Percentiles rank a stretch among this genome's conserved stretches.
phyloP scores from a whole-genome alignment of 179 eudicot species.

The Amaranthus tricolor region DNA sequence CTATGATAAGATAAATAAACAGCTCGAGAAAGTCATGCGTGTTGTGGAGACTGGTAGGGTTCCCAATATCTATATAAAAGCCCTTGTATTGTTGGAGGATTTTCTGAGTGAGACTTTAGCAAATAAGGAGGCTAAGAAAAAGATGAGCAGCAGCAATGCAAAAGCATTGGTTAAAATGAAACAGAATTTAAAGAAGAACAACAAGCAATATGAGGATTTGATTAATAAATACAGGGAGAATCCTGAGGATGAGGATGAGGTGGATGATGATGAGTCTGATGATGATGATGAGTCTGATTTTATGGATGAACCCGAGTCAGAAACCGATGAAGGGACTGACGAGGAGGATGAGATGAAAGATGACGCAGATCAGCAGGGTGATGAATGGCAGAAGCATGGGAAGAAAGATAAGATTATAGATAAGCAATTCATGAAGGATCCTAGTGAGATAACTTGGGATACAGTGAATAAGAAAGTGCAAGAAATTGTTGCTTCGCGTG shows the following conservation, averaged over 20 bases:
- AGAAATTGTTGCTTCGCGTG: constrained; percentile 81
- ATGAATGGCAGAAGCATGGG: constrained; percentile 55
- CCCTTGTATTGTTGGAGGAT: constrained; percentile 82
- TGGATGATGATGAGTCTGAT: constrained; percentile 25
- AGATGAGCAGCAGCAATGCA: constrained; percentile 84
- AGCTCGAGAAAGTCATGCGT: constrained; percentile 80
- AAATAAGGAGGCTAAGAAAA: constrained; percentile 81
- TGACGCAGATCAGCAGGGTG: constrained; percentile 28
- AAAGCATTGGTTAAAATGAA: constrained; percentile 85
- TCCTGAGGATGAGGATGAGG: constrained; percentile 62
- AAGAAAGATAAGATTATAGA: constrained; percentile 75
- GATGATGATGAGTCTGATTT: constrained; percentile 33
- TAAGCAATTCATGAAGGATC: constrained; percentile 78
- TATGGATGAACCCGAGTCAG: constrained; percentile 25
- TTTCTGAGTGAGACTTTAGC: constrained; percentile 62
- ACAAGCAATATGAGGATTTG: constrained; percentile 70
- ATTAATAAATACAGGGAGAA: constrained; percentile 66
- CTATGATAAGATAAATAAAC: constrained; percentile 84
- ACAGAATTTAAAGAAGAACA: constrained; percentile 81
- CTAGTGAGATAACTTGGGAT: constrained; percentile 86
- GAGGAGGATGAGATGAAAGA: constrained; percentile 33
- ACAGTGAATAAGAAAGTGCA: constrained; percentile 79
- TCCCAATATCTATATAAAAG: constrained; percentile 62
- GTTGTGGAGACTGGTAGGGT: constrained; percentile 57
- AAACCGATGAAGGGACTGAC: constrained; percentile 9